Evolutionary conservation across 176 grass and related monocot species (phyloP), one percentile per base, ranked within the genome.

Genomic region (Aegilops bicornis): DNA sequence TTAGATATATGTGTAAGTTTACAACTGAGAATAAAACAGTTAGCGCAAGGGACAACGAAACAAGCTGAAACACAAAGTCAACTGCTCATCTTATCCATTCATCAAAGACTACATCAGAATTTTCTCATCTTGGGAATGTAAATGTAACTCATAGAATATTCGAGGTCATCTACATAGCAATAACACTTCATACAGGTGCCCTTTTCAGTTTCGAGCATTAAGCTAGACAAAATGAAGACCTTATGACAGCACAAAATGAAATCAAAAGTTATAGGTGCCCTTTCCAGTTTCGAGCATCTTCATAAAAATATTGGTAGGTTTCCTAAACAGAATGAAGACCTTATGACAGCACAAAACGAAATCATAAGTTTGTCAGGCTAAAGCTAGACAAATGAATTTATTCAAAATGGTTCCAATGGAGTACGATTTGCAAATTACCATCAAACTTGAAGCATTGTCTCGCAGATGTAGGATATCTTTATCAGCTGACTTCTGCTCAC

Each of bases 391-490:
- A 67, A 61, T 11, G 23, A 33, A 43, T 19, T 31, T 31, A 42
- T 60, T 80, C 77, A 80, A 5, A 86, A 80, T 15, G 29, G 24
- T 23, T 76, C 6, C 75, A 39, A 68, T 32, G 33, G 61, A 68
- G 11, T 59, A 75, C 29, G 43, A 76, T 10, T 60, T 69, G 36
- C 42, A 83, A 33, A 84, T 68, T 95, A 95, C 93, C 85, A 33
- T 85, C 58, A 47, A 45, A 60, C 77, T 64, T 27, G 90, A 76
- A 69, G 64, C 72, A 75, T 86, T 80, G 61, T 88, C 74, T 61
- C 76, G 80, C 59, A 17, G 17, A 24, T 84, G 39, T 69, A 72
- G 84, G 25, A 67, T 35, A 79, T 85, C 75, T 84, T 52, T 89
- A 62, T 91, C 62, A 8, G 3, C 70, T 88, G 91, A 88, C 25